Base-by-base conservation (phyloP, 179 eudicot species). In the Patellifolia procumbens region DNA sequence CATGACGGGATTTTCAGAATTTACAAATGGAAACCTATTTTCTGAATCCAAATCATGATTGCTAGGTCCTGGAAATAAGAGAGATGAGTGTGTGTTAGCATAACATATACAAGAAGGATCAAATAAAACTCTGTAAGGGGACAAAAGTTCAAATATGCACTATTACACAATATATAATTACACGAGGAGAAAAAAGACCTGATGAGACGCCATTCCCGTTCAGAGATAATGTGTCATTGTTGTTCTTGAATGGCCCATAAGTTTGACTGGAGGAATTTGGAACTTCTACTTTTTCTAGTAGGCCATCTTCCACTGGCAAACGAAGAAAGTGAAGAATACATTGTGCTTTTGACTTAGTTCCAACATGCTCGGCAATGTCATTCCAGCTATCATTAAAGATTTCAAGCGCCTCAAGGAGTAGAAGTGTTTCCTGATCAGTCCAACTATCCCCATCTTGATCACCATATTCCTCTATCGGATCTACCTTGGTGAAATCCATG, bases 251-350 rank as follows among this genome's bases (percentile, higher is more conserved):
- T 66, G 75, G 59, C 70, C 76, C 73, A 78, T 81, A 80, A 59
- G 87, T 82, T 29, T 84, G 72, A 69, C 74, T 46, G 37, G 88
- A 68, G 67, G 76, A 75, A 32, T 74, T 73, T 55, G 97, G 97
- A 73, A 90, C 85, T 58, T 95, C 92, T 73, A 95, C 80, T 39
- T 85, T 89, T 73, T 90, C 94, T 85, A 95, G 68, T 72, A 90
- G 78, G 74, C 87, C 83, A 76, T 92, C 95, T 85, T 91, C 97
- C 76, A 88, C 79, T 13, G 97, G 97, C 79, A 95, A 84, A 61
- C 97, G 97, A 68, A 95, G 86, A 82, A 95, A 95, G 79, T 95
- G 99, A 70, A 88, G 91, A 58, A 95, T 92, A 86, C 98, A 95
- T 75, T 95, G 97, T 39, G 97, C 92, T 87, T 95, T 95, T 66